A percentile compares a stretch with the other conserved stretches of the same genome.
Evolutionary conservation across 2,329 filamentous ascomycete genomes (phyloP).

Genomic region (Cryphonectria naterciae): DNA sequence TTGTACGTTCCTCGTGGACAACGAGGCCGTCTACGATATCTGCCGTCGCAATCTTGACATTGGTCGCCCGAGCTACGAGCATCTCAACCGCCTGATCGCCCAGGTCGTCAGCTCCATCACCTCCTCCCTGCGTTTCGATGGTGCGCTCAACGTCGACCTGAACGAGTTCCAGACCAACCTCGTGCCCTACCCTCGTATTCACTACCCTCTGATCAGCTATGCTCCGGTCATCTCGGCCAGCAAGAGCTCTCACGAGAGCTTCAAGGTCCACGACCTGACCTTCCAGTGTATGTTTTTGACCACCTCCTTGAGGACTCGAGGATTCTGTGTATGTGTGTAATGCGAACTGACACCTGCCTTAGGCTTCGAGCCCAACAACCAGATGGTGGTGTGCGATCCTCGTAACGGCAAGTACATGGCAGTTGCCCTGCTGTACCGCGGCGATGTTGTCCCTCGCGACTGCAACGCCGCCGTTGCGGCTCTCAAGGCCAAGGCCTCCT

Average conservation of each 20-base stretch:
- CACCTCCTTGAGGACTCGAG: not conserved
- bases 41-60: conserved; percentile 74
- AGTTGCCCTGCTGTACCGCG: conserved; percentile 72
- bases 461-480: conserved; percentile 68
- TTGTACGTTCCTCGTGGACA: conserved; percentile 77
- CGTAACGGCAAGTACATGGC: conserved; percentile 80
- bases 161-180: conserved; percentile 81
- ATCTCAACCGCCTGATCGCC: conserved; percentile 73
- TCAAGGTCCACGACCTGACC: conserved; percentile 79
- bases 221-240: conserved; percentile 71
- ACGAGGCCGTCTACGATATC: conserved; percentile 77
- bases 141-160: conserved; percentile 73
- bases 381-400: conserved; percentile 77
- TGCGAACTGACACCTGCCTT: conserved; percentile 34
- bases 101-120: conserved; percentile 78
- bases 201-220: conserved; percentile 75
- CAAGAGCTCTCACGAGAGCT: conserved; percentile 85
- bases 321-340: not conserved
- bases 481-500: conserved; percentile 72
- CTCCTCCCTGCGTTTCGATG: conserved; percentile 72
- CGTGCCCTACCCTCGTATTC: conserved; percentile 74
- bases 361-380: conserved; percentile 80
- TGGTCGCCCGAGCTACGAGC: conserved; percentile 69
- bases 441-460: conserved; percentile 72
- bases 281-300: conserved; percentile 65